Evolutionary conservation across 345 rosid species (phyloP).

Genomic region (Turritis glabra): DNA sequence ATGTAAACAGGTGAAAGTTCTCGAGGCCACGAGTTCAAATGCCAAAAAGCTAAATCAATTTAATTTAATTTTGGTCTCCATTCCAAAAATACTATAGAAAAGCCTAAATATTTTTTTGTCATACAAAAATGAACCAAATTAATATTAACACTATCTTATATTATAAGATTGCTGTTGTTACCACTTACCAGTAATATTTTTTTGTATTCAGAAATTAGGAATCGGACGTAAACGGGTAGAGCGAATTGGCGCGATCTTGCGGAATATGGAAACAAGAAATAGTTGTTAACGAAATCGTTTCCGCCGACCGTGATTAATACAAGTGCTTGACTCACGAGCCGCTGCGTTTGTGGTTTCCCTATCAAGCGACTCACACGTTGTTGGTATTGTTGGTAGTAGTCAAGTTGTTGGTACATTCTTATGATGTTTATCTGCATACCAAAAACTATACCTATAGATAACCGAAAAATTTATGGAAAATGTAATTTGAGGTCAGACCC

Average conservation of each 20-base stretch:
- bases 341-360: conserved; percentile 46
- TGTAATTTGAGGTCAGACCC: neutral
- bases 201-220: conserved; percentile 61
- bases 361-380: conserved; percentile 50
- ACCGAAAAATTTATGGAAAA: neutral
- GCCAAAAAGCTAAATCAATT: neutral
- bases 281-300: conserved; percentile 83
- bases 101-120: neutral
- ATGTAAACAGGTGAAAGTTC: neutral
- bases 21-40: neutral
- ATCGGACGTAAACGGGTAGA: conserved; percentile 57
- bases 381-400: conserved; percentile 66
- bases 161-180: neutral
- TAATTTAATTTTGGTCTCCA: neutral
- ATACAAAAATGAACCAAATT: neutral
- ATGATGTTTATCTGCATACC: conserved; percentile 60
- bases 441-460: neutral
- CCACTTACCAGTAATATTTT: conserved; percentile 49
- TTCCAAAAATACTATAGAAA: neutral
- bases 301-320: conserved; percentile 74
- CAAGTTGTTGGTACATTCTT: conserved; percentile 56
- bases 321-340: conserved; percentile 54
- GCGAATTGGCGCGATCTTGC: conserved; percentile 75
- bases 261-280: conserved; percentile 75
- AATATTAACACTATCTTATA: neutral